A percentile compares a stretch with the other conserved stretches of the same genome.
Evolutionary conservation across 345 rosid species (phyloP).

Genomic region (Ceriops tagal): DNA sequence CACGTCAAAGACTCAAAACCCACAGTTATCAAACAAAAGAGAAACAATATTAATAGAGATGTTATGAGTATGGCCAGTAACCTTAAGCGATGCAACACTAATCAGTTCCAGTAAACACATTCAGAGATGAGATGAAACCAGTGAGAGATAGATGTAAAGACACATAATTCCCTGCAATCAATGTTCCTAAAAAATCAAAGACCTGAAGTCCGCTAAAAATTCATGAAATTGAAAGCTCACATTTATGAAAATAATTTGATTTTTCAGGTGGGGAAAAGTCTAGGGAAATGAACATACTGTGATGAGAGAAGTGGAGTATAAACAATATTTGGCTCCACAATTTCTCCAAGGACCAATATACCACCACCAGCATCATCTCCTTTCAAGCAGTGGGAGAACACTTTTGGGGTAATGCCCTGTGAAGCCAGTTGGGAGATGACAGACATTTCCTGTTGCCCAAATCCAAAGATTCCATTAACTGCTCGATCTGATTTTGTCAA

Average conservation of each 20-base stretch:
- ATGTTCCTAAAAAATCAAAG: too few relatives aligned
- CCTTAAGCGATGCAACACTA: too few relatives aligned
- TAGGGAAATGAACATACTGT: slow-evolving; percentile 48
- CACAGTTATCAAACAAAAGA: not conserved
- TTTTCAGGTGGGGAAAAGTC: not conserved
- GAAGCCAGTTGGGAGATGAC: slow-evolving; percentile 88
- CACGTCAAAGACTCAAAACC: not conserved
- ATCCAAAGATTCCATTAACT: slow-evolving; percentile 91
- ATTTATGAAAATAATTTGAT: too few relatives aligned
- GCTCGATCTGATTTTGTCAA: slow-evolving; percentile 81
- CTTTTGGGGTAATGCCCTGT: slow-evolving; percentile 71
- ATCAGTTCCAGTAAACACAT: too few relatives aligned
- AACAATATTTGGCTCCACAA: slow-evolving; percentile 81
- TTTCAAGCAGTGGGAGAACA: slow-evolving; percentile 89
- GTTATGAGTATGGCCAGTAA: too few relatives aligned
- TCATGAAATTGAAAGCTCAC: too few relatives aligned
- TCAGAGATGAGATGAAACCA: too few relatives aligned
- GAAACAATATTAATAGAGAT: not conserved
- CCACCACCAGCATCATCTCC: slow-evolving; percentile 86
- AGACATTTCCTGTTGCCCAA: slow-evolving; percentile 86
- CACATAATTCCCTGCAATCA: too few relatives aligned
- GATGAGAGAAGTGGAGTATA: slow-evolving; percentile 82
- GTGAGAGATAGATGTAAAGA: too few relatives aligned
- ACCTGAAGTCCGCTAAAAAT: too few relatives aligned
- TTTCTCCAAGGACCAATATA: slow-evolving; percentile 87